Conservation (phyloP, 306 rosid species). For the Malus orientalis region DNA sequence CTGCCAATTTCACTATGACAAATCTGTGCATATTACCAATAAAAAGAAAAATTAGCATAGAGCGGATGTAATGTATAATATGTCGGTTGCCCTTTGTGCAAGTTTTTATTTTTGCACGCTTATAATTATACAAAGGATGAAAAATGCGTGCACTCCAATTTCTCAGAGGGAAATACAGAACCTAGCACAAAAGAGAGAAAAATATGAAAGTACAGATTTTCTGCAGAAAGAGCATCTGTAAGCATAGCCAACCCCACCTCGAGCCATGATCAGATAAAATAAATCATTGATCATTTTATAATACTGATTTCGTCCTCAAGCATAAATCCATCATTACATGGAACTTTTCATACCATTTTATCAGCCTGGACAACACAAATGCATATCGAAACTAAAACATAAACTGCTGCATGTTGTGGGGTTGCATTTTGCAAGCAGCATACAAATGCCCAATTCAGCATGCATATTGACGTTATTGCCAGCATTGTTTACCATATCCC, state of each 20-base stretch:
- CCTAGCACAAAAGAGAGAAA: neutral
- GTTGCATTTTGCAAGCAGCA: neutral
- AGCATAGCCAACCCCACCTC: neutral
- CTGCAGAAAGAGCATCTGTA: neutral
- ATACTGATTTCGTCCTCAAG: neutral
- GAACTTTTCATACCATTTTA: neutral
- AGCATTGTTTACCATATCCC: neutral
- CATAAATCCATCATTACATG: neutral
- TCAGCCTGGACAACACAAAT: neutral
- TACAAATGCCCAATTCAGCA: neutral
- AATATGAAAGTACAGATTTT: neutral
- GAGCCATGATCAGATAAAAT: neutral
- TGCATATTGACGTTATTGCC: neutral
- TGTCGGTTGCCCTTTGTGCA: neutral
- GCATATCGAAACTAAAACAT: neutral
- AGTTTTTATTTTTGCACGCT: neutral
- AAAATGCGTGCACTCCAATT: neutral
- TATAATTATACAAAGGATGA: neutral
- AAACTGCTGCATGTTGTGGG: neutral
- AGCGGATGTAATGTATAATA: neutral
- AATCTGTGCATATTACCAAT: slow-evolving; percentile 42
- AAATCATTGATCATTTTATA: neutral
- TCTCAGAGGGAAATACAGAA: neutral
- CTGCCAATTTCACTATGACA: slow-evolving; percentile 46
- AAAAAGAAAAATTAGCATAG: slow-evolving; percentile 8